Percentiles rank a stretch among this genome's conserved stretches.
Conservation (phyloP, 1,139 yeast genomes). For the Petasospora rhodanensis region DNA sequence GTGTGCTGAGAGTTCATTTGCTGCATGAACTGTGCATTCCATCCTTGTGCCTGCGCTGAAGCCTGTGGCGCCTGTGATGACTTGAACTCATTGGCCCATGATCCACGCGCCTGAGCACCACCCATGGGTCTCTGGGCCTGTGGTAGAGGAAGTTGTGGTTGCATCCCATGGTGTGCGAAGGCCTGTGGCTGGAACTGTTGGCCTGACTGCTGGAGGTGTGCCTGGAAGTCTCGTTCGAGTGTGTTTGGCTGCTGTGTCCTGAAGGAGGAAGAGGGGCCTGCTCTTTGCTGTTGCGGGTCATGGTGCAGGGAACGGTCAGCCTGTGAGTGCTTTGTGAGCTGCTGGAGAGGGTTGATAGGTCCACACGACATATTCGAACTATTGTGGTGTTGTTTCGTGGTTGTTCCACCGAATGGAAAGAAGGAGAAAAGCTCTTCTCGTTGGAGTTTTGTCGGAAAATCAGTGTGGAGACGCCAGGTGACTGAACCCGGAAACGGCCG, state of each 20-base stretch:
- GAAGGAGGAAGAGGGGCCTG: slow-evolving; percentile 10
- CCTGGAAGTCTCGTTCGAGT: slow-evolving; percentile 21
- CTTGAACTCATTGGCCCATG: slow-evolving; percentile 18
- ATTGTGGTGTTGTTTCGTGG: neutral
- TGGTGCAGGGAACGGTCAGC: slow-evolving; percentile 26
- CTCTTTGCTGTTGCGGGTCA: slow-evolving; percentile 17
- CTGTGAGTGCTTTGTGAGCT: slow-evolving; percentile 23
- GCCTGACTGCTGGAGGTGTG: slow-evolving; percentile 17
- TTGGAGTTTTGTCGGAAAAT: neutral
- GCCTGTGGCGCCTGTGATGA: slow-evolving; percentile 7
- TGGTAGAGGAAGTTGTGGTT: slow-evolving; percentile 1
- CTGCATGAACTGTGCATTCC: slow-evolving; percentile 21
- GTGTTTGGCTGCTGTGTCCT: slow-evolving; percentile 17
- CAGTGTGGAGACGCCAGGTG: slow-evolving; percentile 4
- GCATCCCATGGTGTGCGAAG: slow-evolving; percentile 2
- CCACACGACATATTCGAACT: slow-evolving; percentile 22
- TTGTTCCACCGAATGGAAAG: no score
- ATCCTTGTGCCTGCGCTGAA: slow-evolving; percentile 11
- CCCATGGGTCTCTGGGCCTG: no score
- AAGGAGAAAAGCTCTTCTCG: neutral
- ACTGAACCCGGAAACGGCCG: slow-evolving; percentile 2
- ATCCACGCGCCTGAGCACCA: no score
- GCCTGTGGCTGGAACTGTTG: slow-evolving; percentile 10
- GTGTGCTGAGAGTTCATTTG: slow-evolving; percentile 5
- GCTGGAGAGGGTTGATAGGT: slow-evolving; percentile 25